Evolutionary conservation across 2,329 filamentous ascomycete genomes (phyloP), one percentile per base, ranked within the genome.

Genomic region (Falciphora oryzae): DNA sequence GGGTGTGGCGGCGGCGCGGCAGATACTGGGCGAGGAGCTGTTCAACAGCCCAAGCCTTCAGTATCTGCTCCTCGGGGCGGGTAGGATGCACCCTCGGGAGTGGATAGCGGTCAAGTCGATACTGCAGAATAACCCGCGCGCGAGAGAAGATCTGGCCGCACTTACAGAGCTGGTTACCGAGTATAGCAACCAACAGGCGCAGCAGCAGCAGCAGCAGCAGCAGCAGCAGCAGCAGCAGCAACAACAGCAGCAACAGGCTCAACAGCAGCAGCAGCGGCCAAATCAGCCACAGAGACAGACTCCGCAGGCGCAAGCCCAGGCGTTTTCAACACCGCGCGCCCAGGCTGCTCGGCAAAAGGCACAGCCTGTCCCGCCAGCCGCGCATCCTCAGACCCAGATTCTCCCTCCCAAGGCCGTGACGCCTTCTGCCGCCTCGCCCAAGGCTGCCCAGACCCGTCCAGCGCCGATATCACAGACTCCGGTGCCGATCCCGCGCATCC

Each of bases 271-370:
- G n/a, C n/a, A n/a, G n/a, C n/a, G n/a, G n/a, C n/a, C n/a, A n/a
- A n/a, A n/a, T n/a, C n/a, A n/a, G n/a, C 67, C 67, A 2, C 67
- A 67, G 14, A 71, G 76, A 29, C 74, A 80, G 66, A 78, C 78
- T 10, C 38, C 28, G 25, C 64, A 66, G 28, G 71, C 74, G 4
- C 82, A 85, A 67, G 74, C 76, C 13, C 5, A 35, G 14, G 32
- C 59, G 11, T 27, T 35, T 7, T 35, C 59, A 13, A 38, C 60
- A 31, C 38, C 32, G 6, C 61, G 53, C 16, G 27, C 18, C 29
- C 61, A 32, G 28, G 16, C 60, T 28, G 31, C 13, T 32, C 8
- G 14, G n/a, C 38, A 18, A 29, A 35, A 57, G 50, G 27, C 31
- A 32, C 44, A 61, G 35, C 60, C 35, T 13, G 32, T 53, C 44